Evolutionary conservation across 2,329 filamentous ascomycete species (phyloP), one percentile per base, ranked within the genome.

Genomic region (Magnaporthiopsis incrustans): DNA sequence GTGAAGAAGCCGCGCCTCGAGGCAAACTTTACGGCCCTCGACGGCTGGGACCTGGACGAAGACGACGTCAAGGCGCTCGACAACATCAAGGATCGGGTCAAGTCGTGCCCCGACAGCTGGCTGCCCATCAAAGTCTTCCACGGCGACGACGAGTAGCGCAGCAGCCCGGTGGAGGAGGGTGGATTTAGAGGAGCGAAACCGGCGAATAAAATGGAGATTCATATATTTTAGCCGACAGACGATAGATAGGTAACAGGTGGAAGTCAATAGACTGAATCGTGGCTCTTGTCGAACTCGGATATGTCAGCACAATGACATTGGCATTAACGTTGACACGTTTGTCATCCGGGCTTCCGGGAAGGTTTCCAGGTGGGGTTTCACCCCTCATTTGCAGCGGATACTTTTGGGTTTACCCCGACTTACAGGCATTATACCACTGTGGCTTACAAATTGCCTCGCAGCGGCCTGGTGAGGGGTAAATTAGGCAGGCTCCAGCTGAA

Each of bases 91-190:
- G 89, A 90, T 66, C 85, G 91, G 62, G 94, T 93, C 82, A 96
- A 92, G 85, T 88, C 92, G 67, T 95, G 90, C 72, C 83, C 82
- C 50, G 91, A 94, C 73, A 77, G 73, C 33, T 94, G 89, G 87
- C 73, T 91, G 71, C 90, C 90, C 0, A 76, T 90, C 66, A 89
- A 87, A 81, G 89, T 94, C 50, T 95, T 95, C 82, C 91, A 91
- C 73, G 89, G 89, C 10, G 89, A 93, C 70, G 89, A 92, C 71
- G 89, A 93, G 79, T 92, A 85, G 59, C 63, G 63, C 33, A 22
- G 38, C 15, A 50, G 18, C 4, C 5, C 7, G 8, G 33, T 35
- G 33, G 33, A 12, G 33, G 8, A 2, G 22, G 44, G 44, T n/a
- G n/a, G 44, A 18, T 50, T 12, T 18, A 12, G 44, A 18, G 15